Evolutionary conservation across 2,329 filamentous ascomycete species (phyloP).

Genomic region (Cytospora piceicola): DNA sequence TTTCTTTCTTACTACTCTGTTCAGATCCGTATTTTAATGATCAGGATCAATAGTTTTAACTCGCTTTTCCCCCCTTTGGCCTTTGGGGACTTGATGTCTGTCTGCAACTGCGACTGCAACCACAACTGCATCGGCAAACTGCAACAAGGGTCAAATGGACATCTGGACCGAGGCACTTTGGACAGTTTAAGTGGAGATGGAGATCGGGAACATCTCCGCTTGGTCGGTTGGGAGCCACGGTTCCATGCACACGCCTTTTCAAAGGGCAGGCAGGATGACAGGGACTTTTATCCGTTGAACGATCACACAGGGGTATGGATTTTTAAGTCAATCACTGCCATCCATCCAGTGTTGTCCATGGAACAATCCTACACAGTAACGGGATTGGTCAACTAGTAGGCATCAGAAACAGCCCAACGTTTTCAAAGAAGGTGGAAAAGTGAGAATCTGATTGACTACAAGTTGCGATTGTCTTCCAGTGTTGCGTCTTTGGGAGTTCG

Average conservation of each 20-base stretch:
- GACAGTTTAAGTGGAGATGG: background rate
- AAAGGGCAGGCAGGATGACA: background rate
- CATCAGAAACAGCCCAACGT: background rate
- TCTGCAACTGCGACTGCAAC: background rate
- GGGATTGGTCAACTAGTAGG: background rate
- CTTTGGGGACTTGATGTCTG: background rate
- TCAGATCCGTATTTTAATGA: background rate
- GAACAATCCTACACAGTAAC: background rate
- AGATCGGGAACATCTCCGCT: constrained; percentile 2
- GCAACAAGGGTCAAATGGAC: background rate
- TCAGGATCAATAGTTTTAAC: background rate
- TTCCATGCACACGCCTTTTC: background rate
- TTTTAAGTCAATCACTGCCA: background rate
- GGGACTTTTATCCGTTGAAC: background rate
- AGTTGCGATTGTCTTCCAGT: background rate
- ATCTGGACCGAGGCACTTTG: background rate
- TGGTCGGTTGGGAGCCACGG: background rate
- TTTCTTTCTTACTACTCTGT: constrained; percentile 9
- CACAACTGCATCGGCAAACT: background rate
- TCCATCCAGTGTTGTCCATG: background rate
- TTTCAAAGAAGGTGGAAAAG: background rate
- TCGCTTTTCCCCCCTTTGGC: background rate
- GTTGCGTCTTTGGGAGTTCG: background rate
- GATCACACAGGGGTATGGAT: background rate
- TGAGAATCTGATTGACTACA: background rate